Percentiles rank a stretch among this genome's conserved stretches.
Conservation (phyloP, 805 yeast species). For the Candida nonsorbophila region DNA sequence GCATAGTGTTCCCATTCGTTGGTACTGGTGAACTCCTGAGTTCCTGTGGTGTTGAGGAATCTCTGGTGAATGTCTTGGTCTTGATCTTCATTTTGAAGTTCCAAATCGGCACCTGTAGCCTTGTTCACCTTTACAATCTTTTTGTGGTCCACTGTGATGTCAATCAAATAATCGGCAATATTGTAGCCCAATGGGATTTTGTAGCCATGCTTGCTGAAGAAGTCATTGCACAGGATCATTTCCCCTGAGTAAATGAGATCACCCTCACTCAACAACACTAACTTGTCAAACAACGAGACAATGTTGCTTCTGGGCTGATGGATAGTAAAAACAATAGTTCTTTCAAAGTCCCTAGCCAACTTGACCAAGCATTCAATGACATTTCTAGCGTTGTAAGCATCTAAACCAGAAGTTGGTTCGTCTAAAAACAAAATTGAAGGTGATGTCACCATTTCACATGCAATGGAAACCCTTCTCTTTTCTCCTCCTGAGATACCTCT, state of each 20-base stretch:
- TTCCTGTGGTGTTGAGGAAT: slow-evolving; percentile 16
- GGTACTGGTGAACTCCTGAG: slow-evolving; percentile 50
- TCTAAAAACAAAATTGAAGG: slow-evolving; percentile 72
- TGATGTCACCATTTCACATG: slow-evolving; percentile 70
- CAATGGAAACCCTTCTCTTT: slow-evolving; percentile 77
- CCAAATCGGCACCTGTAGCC: slow-evolving; percentile 8
- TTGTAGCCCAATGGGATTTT: slow-evolving; percentile 86
- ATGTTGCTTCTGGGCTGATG: slow-evolving; percentile 97
- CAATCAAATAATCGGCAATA: slow-evolving; percentile 89
- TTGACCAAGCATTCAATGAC: slow-evolving; percentile 82
- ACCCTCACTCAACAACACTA: slow-evolving; percentile 79
- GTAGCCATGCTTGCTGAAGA: slow-evolving; percentile 71
- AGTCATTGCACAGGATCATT: slow-evolving; percentile 68
- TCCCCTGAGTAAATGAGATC: slow-evolving; percentile 83
- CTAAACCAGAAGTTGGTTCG: slow-evolving; percentile 94
- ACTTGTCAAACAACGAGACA: slow-evolving; percentile 82
- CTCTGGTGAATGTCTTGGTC: slow-evolving; percentile 23
- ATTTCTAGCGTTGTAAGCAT: slow-evolving; percentile 87
- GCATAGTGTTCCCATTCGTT: slow-evolving; percentile 87
- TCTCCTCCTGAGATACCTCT: slow-evolving; percentile 75
- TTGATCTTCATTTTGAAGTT: slow-evolving; percentile 9
- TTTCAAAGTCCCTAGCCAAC: slow-evolving; percentile 70
- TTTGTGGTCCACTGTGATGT: slow-evolving; percentile 69
- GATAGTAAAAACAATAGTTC: slow-evolving; percentile 89
- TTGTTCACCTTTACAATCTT: slow-evolving; percentile 19